Conservation (phyloP, 345 rosid genomes). For the Eucalyptus melliodora region DNA sequence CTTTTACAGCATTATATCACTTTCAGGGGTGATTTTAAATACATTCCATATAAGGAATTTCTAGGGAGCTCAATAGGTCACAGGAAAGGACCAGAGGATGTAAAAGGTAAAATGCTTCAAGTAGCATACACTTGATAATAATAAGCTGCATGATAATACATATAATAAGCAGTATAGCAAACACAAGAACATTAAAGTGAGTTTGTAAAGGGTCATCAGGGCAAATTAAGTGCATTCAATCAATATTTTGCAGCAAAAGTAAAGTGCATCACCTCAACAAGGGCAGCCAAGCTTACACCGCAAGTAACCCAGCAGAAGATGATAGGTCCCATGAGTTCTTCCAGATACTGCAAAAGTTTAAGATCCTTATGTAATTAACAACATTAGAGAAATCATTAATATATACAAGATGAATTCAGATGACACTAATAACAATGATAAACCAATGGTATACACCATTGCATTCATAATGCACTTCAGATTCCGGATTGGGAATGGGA, state of each 20-base stretch:
- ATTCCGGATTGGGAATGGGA: background rate
- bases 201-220: background rate
- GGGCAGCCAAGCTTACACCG: constrained; percentile 78
- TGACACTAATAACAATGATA: background rate
- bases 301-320: constrained; percentile 82
- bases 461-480: background rate
- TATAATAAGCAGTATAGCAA: background rate
- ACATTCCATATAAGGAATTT: background rate
- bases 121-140: background rate
- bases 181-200: background rate
- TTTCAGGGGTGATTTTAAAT: background rate
- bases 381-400: background rate
- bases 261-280: constrained; percentile 63
- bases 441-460: background rate
- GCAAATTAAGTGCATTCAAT: background rate
- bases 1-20: background rate
- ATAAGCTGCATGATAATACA: background rate
- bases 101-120: background rate
- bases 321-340: constrained; percentile 72
- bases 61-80: background rate
- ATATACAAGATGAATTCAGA: background rate
- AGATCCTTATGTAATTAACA: background rate
- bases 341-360: constrained; percentile 57
- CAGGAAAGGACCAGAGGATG: background rate
- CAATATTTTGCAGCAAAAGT: background rate